Evolutionary conservation across 2,329 filamentous ascomycete genomes (phyloP).

Genomic region (Nemania sp.): DNA sequence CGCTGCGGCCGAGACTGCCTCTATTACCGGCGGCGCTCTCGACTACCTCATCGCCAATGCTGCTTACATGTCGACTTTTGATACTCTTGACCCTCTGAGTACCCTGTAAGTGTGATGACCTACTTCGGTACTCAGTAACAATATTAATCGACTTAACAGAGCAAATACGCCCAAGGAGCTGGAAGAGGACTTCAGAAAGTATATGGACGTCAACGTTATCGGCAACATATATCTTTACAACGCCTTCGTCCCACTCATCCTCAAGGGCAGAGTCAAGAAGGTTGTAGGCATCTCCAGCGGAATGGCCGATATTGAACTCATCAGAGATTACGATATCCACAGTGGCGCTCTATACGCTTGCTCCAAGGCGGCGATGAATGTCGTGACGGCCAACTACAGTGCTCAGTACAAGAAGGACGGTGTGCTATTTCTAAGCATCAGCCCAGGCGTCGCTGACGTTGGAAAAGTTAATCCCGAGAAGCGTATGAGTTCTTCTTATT

Average conservation of each 20-base stretch:
- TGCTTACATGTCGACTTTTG: neutral
- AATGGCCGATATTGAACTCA: constrained; percentile 58
- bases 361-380: constrained; percentile 38
- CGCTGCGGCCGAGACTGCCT: neutral
- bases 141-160: neutral
- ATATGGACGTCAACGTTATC: constrained; percentile 49
- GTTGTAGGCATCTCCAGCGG: constrained; percentile 44
- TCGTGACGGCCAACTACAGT: neutral
- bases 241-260: constrained; percentile 57
- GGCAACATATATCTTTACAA: constrained; percentile 59
- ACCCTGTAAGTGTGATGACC: neutral
- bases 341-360: constrained; percentile 48
- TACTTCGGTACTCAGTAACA: neutral
- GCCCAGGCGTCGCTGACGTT: neutral
- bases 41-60: constrained; percentile 13
- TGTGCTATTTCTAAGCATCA: neutral
- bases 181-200: neutral
- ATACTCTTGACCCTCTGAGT: neutral
- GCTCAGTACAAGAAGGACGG: neutral
- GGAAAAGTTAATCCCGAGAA: neutral
- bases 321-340: constrained; percentile 36
- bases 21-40: neutral
- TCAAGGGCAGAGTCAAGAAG: constrained; percentile 49
- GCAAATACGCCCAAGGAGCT: neutral
- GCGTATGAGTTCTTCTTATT: neutral